phyloP scores from a whole-genome alignment of 2,329 filamentous ascomycete genomes.

The Claviceps digitariae region DNA sequence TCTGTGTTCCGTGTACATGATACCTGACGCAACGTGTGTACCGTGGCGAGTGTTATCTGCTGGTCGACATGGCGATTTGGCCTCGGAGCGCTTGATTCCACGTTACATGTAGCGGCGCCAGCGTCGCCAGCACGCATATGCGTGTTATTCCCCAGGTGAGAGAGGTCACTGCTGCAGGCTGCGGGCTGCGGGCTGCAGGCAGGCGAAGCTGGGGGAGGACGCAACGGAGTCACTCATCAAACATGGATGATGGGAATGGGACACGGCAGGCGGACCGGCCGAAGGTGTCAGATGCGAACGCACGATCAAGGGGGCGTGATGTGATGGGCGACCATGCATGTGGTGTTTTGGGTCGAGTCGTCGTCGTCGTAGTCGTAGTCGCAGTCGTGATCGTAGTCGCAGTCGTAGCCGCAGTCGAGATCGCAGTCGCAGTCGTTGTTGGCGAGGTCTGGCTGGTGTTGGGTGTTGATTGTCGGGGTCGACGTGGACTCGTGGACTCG shows the following conservation, averaged over 20 bases:
- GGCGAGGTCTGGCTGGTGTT: not conserved
- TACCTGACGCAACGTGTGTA: not conserved
- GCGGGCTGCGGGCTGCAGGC: not conserved
- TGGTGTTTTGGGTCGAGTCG: too few relatives aligned
- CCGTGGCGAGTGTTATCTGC: not conserved
- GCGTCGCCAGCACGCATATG: not conserved
- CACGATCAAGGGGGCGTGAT: not conserved
- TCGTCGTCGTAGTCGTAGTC: too few relatives aligned
- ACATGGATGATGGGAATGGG: not conserved
- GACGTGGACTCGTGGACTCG: not conserved
- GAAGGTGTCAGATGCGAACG: not conserved
- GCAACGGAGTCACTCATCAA: not conserved
- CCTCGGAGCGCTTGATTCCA: not conserved
- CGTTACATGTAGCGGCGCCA: not conserved
- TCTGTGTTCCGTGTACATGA: not conserved
- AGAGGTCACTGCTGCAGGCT: not conserved
- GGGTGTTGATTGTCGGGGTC: not conserved
- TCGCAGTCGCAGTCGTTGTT: not conserved
- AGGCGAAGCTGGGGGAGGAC: not conserved
- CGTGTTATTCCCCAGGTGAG: not conserved
- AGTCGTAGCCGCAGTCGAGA: not conserved
- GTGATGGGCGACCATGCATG: too few relatives aligned
- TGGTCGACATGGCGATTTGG: not conserved
- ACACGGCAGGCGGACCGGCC: not conserved
- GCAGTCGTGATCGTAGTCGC: not conserved